Percentiles rank a stretch among this genome's conserved stretches.
phyloP scores from a whole-genome alignment of 2,329 filamentous ascomycete species.

The Lasiodiplodia gonubiensis region DNA sequence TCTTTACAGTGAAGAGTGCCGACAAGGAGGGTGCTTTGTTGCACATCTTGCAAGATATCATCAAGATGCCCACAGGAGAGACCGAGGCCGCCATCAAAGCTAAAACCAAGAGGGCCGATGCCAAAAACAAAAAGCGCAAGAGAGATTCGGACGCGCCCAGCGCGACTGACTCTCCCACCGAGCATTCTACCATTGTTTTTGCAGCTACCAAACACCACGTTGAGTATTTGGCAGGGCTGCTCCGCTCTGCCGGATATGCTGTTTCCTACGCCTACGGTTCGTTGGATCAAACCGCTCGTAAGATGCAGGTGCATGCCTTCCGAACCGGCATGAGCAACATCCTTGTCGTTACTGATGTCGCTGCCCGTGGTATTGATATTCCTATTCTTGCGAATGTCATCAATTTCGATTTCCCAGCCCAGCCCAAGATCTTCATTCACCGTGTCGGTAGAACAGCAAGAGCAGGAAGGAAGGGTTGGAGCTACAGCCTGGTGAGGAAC shows the following conservation, averaged over 20 bases:
- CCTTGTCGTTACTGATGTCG: conserved; percentile 94
- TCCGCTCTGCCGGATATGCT: conserved; percentile 81
- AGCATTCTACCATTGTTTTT: conserved; percentile 94
- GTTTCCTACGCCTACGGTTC: conserved; percentile 95
- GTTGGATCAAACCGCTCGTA: conserved; percentile 89
- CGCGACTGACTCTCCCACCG: conserved; percentile 73
- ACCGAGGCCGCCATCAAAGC: conserved; percentile 58
- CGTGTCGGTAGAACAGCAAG: conserved; percentile 94
- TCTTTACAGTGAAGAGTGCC: conserved; percentile 88
- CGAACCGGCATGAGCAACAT: conserved; percentile 84
- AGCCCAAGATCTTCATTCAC: conserved; percentile 96
- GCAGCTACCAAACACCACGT: conserved; percentile 96
- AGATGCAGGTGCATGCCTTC: conserved; percentile 91
- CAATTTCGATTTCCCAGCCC: conserved; percentile 97
- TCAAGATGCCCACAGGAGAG: conserved; percentile 80
- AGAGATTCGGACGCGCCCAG: conserved; percentile 59
- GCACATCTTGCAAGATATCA: conserved; percentile 87
- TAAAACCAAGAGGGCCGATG: conserved; percentile 51
- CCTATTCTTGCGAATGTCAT: conserved; percentile 95
- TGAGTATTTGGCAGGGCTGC: conserved; percentile 84
- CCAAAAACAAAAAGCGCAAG: conserved; percentile 83
- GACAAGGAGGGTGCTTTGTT: conserved; percentile 94
- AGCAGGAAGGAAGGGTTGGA: conserved; percentile 92
- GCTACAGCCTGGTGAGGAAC: conserved; percentile 88
- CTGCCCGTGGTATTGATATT: conserved; percentile 96